Evolutionary conservation across 2,329 filamentous ascomycete genomes (phyloP).

Genomic region (Blastomyces emzantsi): DNA sequence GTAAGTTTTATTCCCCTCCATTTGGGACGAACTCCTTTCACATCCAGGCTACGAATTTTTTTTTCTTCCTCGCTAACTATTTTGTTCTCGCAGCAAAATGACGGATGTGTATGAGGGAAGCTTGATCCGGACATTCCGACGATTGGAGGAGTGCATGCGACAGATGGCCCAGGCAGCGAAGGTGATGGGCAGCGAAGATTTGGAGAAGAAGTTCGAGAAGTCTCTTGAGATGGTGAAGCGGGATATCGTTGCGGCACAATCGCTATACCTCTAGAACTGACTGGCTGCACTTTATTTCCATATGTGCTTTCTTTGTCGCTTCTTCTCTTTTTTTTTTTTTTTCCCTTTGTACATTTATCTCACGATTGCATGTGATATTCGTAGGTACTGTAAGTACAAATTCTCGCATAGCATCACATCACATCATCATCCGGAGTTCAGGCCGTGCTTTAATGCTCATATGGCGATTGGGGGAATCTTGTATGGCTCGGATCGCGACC

Average conservation of each 20-base stretch:
- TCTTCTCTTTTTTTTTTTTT: not conserved
- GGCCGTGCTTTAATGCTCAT: not conserved
- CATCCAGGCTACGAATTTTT: not conserved
- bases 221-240: slow-evolving; percentile 77
- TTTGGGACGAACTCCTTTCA: not conserved
- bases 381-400: not conserved
- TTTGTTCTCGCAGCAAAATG: slow-evolving; percentile 66
- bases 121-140: slow-evolving; percentile 89
- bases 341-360: not conserved
- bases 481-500: not conserved
- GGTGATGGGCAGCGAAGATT: slow-evolving; percentile 94
- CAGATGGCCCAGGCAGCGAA: slow-evolving; percentile 95
- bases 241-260: slow-evolving; percentile 92
- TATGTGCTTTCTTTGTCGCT: not conserved
- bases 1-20: slow-evolving; percentile 47
- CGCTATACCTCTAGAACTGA: slow-evolving; percentile 64
- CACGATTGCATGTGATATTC: not conserved
- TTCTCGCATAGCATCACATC: not conserved
- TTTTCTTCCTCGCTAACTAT: slow-evolving; percentile 4
- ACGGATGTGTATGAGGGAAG: slow-evolving; percentile 97
- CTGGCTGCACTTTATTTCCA: not conserved
- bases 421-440: slow-evolving; percentile 3
- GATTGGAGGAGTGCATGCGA: slow-evolving; percentile 83
- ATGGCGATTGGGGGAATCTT: not conserved
- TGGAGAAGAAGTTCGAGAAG: slow-evolving; percentile 84